phyloP scores from a whole-genome alignment of 805 yeast species.

The Wickerhamomyces strasburgensis region DNA sequence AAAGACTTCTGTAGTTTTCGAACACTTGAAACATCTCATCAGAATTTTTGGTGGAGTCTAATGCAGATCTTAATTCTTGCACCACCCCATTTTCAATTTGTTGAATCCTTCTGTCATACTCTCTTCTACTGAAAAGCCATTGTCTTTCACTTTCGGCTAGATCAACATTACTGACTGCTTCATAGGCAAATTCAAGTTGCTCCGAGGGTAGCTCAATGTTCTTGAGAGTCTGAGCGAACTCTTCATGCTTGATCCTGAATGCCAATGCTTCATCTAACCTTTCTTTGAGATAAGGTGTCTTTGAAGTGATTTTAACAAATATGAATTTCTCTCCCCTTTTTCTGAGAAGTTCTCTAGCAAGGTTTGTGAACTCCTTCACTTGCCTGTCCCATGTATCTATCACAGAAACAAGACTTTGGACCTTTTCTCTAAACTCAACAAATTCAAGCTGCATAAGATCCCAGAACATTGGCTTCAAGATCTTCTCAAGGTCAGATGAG shows the following conservation, averaged over 20 bases:
- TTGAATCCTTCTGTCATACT: slow-evolving; percentile 38
- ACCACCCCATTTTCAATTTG: slow-evolving; percentile 44
- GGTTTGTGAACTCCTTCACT: slow-evolving; percentile 55
- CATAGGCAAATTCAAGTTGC: slow-evolving; percentile 39
- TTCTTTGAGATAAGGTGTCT: slow-evolving; percentile 34
- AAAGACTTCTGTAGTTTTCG: slow-evolving; percentile 41
- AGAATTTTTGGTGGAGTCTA: slow-evolving; percentile 37
- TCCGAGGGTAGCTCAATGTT: slow-evolving; percentile 12
- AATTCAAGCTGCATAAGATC: slow-evolving; percentile 42
- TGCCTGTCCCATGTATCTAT: slow-evolving; percentile 55
- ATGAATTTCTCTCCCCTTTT: slow-evolving; percentile 68
- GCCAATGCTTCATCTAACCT: slow-evolving; percentile 37
- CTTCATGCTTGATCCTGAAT: slow-evolving; percentile 52
- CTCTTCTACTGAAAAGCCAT: slow-evolving; percentile 39
- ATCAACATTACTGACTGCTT: slow-evolving; percentile 33
- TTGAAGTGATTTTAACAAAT: slow-evolving; percentile 53
- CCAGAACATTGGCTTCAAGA: slow-evolving; percentile 36
- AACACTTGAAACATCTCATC: slow-evolving; percentile 50
- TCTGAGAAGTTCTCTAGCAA: slow-evolving; percentile 71
- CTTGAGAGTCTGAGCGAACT: slow-evolving; percentile 36
- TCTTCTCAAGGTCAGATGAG: slow-evolving; percentile 48
- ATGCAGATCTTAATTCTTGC: slow-evolving; percentile 31
- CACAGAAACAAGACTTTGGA: slow-evolving; percentile 28
- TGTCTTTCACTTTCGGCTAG: slow-evolving; percentile 32
- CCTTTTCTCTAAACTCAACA: slow-evolving; percentile 32